Percentiles rank a stretch among this genome's conserved stretches.
Conservation (phyloP, 345 rosid genomes). For the Cardamine resedifolia region DNA sequence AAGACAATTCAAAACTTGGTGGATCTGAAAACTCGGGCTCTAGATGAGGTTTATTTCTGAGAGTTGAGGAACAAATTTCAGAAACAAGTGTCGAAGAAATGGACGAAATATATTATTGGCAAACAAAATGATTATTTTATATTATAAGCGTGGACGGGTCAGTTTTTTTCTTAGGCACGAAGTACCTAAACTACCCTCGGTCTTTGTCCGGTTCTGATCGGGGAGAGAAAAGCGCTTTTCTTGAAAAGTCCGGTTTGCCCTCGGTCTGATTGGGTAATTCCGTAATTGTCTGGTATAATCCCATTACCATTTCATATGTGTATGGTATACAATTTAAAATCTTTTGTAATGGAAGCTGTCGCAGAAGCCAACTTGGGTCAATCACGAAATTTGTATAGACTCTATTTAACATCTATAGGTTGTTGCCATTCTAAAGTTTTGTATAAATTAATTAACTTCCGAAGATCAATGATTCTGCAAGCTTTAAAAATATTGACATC, state of each 20-base stretch:
- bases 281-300: too few species aligned
- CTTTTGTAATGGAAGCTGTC: neutral
- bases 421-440: neutral
- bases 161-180: neutral
- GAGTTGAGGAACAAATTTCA: neutral
- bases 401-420: too few species aligned
- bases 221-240: neutral
- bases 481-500: constrained; percentile 27
- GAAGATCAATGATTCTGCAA: neutral
- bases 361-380: neutral
- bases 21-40: constrained; percentile 19
- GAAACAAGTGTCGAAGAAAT: constrained; percentile 10
- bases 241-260: neutral
- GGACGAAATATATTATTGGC: constrained; percentile 20
- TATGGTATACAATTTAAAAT: neutral
- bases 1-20: constrained; percentile 3
- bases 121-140: neutral
- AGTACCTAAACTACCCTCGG: constrained; percentile 25
- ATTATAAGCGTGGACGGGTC: constrained; percentile 1
- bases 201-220: constrained; percentile 15
- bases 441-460: neutral
- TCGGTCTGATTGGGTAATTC: neutral
- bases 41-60: too few species aligned
- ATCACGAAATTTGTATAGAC: neutral
- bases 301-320: too few species aligned